Conservation (phyloP, 345 rosid genomes). For the Hibiscus syriacus region DNA sequence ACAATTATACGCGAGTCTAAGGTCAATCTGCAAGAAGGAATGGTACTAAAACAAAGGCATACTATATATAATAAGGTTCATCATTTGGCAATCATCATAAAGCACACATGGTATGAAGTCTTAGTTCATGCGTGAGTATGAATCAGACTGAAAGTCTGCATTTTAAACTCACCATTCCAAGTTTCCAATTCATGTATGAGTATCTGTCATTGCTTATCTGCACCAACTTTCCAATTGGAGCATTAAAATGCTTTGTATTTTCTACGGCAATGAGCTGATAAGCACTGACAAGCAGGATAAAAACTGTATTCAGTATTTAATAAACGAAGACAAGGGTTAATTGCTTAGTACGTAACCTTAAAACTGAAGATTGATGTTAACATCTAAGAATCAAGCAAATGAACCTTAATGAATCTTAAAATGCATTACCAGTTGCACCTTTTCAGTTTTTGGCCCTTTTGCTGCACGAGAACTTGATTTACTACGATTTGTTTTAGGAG, state of each 20-base stretch:
- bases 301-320: conserved; percentile 1
- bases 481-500: conserved; percentile 44
- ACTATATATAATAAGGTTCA: too few species aligned
- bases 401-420: not conserved
- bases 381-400: not conserved
- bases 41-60: not conserved
- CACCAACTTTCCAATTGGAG: too few species aligned
- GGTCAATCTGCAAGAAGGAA: conserved; percentile 63
- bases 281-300: not conserved
- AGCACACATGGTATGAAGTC: too few species aligned
- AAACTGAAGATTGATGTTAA: not conserved
- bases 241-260: not conserved
- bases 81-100: not conserved
- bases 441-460: conserved; percentile 61
- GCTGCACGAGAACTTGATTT: conserved; percentile 35
- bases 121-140: not conserved
- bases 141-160: not conserved
- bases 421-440: conserved; percentile 82
- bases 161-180: not conserved
- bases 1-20: conserved; percentile 87
- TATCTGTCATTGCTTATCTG: not conserved
- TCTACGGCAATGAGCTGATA: not conserved
- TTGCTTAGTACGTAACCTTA: not conserved
- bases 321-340: not conserved
- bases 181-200: too few species aligned